Percentiles rank a stretch among this genome's conserved stretches.
Conservation (phyloP, 225 moss, liverwort and hornwort genomes). For the Asterella californica region DNA sequence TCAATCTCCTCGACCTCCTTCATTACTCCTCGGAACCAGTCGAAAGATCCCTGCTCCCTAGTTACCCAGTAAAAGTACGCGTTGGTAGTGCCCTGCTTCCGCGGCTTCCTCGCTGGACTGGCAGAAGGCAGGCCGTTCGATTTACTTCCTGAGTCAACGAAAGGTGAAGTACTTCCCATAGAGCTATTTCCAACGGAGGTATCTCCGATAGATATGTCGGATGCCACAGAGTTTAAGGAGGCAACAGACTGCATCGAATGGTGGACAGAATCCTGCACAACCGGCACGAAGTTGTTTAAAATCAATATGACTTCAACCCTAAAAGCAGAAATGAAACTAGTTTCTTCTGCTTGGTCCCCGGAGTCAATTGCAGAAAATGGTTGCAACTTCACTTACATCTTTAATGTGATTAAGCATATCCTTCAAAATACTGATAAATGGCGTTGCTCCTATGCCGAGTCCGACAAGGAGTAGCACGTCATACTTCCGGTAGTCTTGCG, state of each 20-base stretch:
- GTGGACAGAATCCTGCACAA: constrained; percentile 24
- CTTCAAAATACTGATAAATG: constrained; percentile 96
- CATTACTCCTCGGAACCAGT: constrained; percentile 98
- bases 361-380: background rate
- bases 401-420: constrained; percentile 72
- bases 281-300: background rate
- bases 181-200: constrained; percentile 12
- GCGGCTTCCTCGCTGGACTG: constrained; percentile 38
- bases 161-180: constrained; percentile 18
- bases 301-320: background rate
- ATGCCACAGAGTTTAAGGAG: constrained; percentile 4
- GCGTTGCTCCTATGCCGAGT: constrained; percentile 95
- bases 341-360: background rate
- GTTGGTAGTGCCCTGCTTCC: constrained; percentile 54
- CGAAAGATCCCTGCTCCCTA: constrained; percentile 91
- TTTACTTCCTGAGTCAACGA: constrained; percentile 2
- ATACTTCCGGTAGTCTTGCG: constrained; percentile 87
- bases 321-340: background rate
- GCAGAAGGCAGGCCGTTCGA: constrained; percentile 15
- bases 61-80: constrained; percentile 99
- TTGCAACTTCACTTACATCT: constrained; percentile 27
- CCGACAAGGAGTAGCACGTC: constrained; percentile 90
- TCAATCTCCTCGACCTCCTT: constrained; percentile 83
- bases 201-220: constrained; percentile 19
- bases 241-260: constrained; percentile 13